phyloP scores from a whole-genome alignment of 2,329 filamentous ascomycete species.

The Paraphoma sp. region DNA sequence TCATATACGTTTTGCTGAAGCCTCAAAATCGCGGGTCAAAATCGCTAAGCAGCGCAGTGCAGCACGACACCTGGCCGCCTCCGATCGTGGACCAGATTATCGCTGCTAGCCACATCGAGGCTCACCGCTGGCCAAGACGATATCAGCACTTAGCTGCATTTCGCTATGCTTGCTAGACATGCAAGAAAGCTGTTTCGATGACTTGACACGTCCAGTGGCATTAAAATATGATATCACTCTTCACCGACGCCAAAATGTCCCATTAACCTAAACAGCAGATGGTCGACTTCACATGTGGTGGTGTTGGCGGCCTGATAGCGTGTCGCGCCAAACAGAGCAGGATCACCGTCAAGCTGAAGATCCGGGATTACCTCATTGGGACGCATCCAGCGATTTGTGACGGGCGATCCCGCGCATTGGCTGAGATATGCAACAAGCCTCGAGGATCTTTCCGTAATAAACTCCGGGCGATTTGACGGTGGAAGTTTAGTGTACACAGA shows the following conservation, averaged over 20 bases:
- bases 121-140: background rate
- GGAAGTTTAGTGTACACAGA: background rate
- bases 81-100: background rate
- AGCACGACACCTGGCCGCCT: background rate
- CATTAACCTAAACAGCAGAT: background rate
- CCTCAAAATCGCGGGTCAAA: no score
- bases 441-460: background rate
- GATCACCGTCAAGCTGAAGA: background rate
- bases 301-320: background rate
- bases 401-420: background rate
- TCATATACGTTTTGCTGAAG: no score
- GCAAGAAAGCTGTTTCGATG: background rate
- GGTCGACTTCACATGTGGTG: background rate
- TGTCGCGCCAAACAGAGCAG: background rate
- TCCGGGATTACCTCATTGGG: background rate
- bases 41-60: no score
- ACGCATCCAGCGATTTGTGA: background rate
- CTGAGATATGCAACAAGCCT: background rate
- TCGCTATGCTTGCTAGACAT: background rate
- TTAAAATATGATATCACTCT: background rate
- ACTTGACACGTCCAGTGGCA: background rate
- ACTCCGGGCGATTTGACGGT: background rate
- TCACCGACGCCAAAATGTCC: background rate
- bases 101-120: background rate
- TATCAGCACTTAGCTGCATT: background rate